A percentile compares a stretch with the other conserved stretches of the same genome.
These are phyloP conservation scores for Plasmodium yoelii DNA, from an alignment of 169 alveolate genomes.

Conservation along the genomic window DNA sequence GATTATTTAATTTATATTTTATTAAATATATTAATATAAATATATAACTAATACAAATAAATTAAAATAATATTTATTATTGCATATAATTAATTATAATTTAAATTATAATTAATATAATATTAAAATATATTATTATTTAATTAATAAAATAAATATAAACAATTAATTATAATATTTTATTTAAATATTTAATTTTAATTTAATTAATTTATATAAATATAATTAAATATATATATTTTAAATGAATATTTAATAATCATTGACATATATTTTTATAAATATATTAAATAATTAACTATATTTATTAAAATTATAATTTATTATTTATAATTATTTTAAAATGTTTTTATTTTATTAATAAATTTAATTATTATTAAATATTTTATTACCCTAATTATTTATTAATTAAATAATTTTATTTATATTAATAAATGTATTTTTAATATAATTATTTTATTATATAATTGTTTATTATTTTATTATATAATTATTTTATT, in stretches of 20 bases:
- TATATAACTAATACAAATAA: no score
- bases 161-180: not conserved
- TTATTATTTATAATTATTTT: not conserved
- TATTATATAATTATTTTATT: not conserved
- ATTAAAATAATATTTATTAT: not conserved
- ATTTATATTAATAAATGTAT: not conserved
- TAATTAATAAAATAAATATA: not conserved
- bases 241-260: not conserved
- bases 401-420: no score
- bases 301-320: not conserved
- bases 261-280: not conserved
- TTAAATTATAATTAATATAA: conserved; percentile 1
- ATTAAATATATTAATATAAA: not conserved
- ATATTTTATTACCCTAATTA: not conserved
- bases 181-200: not conserved
- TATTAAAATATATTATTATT: not conserved
- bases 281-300: not conserved
- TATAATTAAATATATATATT: not conserved
- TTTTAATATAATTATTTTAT: no score
- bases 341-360: not conserved
- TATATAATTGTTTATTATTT: no score
- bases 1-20: no score
- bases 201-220: not conserved
- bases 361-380: not conserved
- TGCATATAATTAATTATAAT: not conserved